These are phyloP conservation scores for Hymenoscyphus occultus DNA, from an alignment of 2,329 filamentous ascomycete species.

Conservation along the genomic window DNA sequence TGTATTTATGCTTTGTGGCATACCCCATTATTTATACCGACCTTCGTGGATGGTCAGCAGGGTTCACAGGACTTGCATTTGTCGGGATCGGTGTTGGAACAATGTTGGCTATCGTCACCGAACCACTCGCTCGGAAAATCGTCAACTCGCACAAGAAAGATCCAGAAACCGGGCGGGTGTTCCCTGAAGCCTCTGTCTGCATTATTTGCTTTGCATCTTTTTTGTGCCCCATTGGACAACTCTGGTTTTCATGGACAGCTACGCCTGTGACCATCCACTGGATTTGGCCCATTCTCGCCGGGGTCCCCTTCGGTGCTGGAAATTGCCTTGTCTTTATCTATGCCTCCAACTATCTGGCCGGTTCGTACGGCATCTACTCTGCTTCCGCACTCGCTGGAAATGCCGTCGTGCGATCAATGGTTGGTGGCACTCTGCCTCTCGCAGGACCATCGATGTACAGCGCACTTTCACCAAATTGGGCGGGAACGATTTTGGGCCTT, in stretches of 20 bases:
- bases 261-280: slow-evolving; percentile 75
- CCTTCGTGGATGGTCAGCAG: slow-evolving; percentile 72
- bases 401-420: slow-evolving; percentile 65
- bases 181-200: slow-evolving; percentile 77
- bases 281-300: slow-evolving; percentile 75
- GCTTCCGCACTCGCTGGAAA: slow-evolving; percentile 80
- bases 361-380: slow-evolving; percentile 77
- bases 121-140: slow-evolving; percentile 71
- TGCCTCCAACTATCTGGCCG: slow-evolving; percentile 73
- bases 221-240: slow-evolving; percentile 71
- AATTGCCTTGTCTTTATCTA: slow-evolving; percentile 82
- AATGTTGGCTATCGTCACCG: slow-evolving; percentile 57
- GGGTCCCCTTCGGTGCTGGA: slow-evolving; percentile 74
- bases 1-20: slow-evolving; percentile 88
- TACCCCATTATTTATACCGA: slow-evolving; percentile 80
- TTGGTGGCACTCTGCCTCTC: slow-evolving; percentile 77
- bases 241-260: slow-evolving; percentile 87
- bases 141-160: slow-evolving; percentile 76
- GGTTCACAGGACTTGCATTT: slow-evolving; percentile 74
- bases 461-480: slow-evolving; percentile 71
- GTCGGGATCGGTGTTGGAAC: slow-evolving; percentile 66
- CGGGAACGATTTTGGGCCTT: slow-evolving; percentile 70
- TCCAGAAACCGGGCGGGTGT: slow-evolving; percentile 67
- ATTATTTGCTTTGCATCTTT: slow-evolving; percentile 77
- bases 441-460: slow-evolving; percentile 71